Evolutionary conservation across 805 yeast species (phyloP).

Genomic region (Kuraishia floccosa): DNA sequence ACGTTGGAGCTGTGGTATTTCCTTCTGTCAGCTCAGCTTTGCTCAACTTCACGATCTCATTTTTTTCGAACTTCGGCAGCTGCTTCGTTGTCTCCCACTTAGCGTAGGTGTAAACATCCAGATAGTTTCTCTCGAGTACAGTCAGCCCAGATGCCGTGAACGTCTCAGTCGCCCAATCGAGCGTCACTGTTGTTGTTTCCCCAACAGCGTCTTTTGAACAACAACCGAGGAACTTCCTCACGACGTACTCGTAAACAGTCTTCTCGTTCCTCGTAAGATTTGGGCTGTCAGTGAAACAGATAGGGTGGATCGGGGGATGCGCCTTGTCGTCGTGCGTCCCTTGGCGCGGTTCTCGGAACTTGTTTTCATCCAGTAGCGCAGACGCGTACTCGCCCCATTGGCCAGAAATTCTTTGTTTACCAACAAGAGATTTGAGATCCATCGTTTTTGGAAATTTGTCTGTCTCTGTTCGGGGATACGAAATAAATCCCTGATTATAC

Average conservation of each 20-base stretch:
- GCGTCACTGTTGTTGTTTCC: slow-evolving; percentile 41
- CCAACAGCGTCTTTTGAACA: slow-evolving; percentile 91
- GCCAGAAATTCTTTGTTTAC: slow-evolving; percentile 41
- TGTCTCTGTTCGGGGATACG: slow-evolving; percentile 97
- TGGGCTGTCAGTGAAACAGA: slow-evolving; percentile 28
- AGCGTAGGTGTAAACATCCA: slow-evolving; percentile 71
- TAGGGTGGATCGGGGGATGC: slow-evolving; percentile 97
- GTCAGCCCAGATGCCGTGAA: slow-evolving; percentile 67
- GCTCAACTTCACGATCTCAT: slow-evolving; percentile 45
- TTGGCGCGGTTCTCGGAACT: slow-evolving; percentile 55
- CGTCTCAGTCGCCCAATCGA: slow-evolving; percentile 70
- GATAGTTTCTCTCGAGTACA: slow-evolving; percentile 63
- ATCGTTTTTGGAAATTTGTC: slow-evolving; percentile 71
- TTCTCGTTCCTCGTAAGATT: slow-evolving; percentile 32
- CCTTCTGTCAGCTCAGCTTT: slow-evolving; percentile 60
- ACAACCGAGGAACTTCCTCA: slow-evolving; percentile 79
- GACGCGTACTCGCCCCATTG: slow-evolving; percentile 70
- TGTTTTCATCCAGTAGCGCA: slow-evolving; percentile 23
- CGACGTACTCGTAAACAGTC: slow-evolving; percentile 78
- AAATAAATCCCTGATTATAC: slow-evolving; percentile 76
- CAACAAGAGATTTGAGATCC: slow-evolving; percentile 54
- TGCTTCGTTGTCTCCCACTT: slow-evolving; percentile 63
- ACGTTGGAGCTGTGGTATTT: slow-evolving; percentile 68
- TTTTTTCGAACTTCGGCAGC: slow-evolving; percentile 51
- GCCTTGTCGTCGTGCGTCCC: slow-evolving; percentile 90